Evolutionary conservation across 2,329 filamentous ascomycete genomes (phyloP).

Genomic region (Cladophialophora yegresii): DNA sequence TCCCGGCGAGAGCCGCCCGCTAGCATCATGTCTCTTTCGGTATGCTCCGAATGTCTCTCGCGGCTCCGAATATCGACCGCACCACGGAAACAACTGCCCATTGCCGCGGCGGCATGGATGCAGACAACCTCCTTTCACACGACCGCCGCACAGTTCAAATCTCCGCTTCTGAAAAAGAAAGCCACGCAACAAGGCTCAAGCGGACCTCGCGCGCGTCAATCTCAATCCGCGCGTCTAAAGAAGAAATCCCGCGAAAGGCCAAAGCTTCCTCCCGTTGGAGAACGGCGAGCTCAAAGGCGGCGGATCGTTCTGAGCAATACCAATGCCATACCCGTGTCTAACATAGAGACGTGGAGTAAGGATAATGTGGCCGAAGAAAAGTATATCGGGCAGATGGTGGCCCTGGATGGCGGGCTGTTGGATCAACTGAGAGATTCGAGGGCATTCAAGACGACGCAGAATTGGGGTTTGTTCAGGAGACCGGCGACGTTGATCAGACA

Average conservation of each 20-base stretch:
- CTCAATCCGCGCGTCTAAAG: conserved; percentile 50
- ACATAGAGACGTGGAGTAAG: conserved; percentile 62
- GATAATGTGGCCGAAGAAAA: conserved; percentile 58
- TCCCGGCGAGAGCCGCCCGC: not conserved
- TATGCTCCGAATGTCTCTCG: conserved; percentile 32
- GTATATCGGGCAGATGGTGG: conserved; percentile 63
- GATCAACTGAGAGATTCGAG: conserved; percentile 81
- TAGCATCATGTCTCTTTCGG: conserved; percentile 27
- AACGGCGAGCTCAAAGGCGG: conserved; percentile 84
- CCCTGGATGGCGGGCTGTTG: conserved; percentile 69
- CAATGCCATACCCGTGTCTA: conserved; percentile 78
- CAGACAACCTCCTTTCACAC: conserved; percentile 47
- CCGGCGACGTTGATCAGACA: conserved; percentile 76
- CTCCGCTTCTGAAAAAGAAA: conserved; percentile 51
- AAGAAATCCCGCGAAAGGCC: conserved; percentile 46
- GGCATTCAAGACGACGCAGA: conserved; percentile 87
- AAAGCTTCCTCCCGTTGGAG: conserved; percentile 68
- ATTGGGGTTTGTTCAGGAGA: conserved; percentile 80
- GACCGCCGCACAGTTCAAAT: conserved; percentile 44
- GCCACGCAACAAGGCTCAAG: not conserved
- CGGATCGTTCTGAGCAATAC: conserved; percentile 90
- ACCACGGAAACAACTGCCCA: not conserved
- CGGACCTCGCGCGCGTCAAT: conserved; percentile 18
- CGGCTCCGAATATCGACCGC: conserved; percentile 24
- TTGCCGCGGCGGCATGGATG: conserved; percentile 6